These are phyloP conservation scores for Hemisphaericaspora xylanilytica DNA, from an alignment of 1,139 yeast genomes.

Conservation along the genomic window DNA sequence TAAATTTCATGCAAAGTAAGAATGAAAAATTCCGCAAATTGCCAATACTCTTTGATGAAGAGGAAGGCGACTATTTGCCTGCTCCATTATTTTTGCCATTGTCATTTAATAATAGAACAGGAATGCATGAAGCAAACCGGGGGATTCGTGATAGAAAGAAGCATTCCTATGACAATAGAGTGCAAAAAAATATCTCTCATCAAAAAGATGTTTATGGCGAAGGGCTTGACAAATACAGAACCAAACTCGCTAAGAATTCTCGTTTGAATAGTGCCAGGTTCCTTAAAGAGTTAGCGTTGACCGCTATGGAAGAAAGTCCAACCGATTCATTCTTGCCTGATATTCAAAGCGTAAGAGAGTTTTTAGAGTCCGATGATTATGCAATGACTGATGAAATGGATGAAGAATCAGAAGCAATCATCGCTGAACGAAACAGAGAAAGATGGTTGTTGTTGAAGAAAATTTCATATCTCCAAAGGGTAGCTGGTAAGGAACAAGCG, in stretches of 20 bases:
- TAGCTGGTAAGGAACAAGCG: constrained; percentile 45
- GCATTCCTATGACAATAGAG: constrained; percentile 76
- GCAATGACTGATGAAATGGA: constrained; percentile 36
- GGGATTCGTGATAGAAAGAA: constrained; percentile 85
- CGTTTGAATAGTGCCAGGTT: constrained; percentile 54
- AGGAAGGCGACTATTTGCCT: constrained; percentile 28
- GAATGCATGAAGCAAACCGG: constrained; percentile 65
- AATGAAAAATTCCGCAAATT: constrained; percentile 18
- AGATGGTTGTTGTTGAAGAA: constrained; percentile 71
- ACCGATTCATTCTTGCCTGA: constrained; percentile 53
- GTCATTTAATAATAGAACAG: constrained; percentile 85
- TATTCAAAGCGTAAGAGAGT: constrained; percentile 52
- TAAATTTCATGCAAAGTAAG: constrained; percentile 26
- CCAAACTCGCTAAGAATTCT: constrained; percentile 45
- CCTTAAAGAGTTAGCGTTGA: constrained; percentile 53
- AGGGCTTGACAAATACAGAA: constrained; percentile 63
- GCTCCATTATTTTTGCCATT: constrained; percentile 47
- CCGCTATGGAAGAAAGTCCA: constrained; percentile 38
- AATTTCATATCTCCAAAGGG: constrained; percentile 63
- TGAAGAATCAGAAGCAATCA: constrained; percentile 39
- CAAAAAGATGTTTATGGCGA: constrained; percentile 71
- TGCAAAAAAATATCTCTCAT: constrained; percentile 65
- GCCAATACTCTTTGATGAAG: constrained; percentile 24
- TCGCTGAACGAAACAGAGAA: constrained; percentile 51
- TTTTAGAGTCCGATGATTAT: constrained; percentile 47